Conservation (phyloP, 495 filamentous ascomycete species). For the Tuber melanosporum region DNA sequence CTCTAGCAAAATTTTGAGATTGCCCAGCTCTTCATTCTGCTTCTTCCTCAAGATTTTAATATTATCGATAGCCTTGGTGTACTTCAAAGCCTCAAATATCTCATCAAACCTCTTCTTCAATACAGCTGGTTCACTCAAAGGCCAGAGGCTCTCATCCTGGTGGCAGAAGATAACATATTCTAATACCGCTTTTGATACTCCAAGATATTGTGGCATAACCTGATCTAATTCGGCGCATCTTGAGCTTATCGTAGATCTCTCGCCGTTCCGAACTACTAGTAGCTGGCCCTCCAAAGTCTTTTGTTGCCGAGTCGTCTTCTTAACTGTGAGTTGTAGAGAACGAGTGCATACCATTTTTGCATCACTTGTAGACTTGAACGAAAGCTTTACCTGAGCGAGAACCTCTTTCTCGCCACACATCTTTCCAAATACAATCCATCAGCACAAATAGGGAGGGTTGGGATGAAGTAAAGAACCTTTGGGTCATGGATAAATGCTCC, state of each 20-base stretch:
- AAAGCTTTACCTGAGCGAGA: conserved; percentile 80
- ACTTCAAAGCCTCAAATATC: conserved; percentile 94
- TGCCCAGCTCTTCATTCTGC: conserved; percentile 65
- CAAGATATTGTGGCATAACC: conserved; percentile 77
- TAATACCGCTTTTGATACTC: conserved; percentile 81
- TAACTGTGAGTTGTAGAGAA: conserved; percentile 76
- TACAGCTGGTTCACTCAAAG: conserved; percentile 78
- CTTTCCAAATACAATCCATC: conserved; percentile 43
- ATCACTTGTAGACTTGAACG: conserved; percentile 68
- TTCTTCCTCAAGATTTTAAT: conserved; percentile 79
- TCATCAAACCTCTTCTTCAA: conserved; percentile 94
- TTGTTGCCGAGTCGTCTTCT: conserved; percentile 62
- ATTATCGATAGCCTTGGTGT: conserved; percentile 93
- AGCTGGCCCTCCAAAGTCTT: conserved; percentile 79
- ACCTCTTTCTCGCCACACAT: conserved; percentile 86
- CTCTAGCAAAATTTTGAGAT: conserved; percentile 64
- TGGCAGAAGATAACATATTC: conserved; percentile 97
- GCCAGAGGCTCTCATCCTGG: conserved; percentile 96
- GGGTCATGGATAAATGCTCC: conserved; percentile 97
- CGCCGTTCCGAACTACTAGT: conserved; percentile 69
- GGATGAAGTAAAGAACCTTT: conserved; percentile 50
- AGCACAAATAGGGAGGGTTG: conserved; percentile 17
- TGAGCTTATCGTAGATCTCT: conserved; percentile 67
- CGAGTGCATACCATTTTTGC: conserved; percentile 73
- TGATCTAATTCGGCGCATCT: conserved; percentile 71